Evolutionary conservation across 148 eudicot species (phyloP).

Genomic region (Diospyros kaki): DNA sequence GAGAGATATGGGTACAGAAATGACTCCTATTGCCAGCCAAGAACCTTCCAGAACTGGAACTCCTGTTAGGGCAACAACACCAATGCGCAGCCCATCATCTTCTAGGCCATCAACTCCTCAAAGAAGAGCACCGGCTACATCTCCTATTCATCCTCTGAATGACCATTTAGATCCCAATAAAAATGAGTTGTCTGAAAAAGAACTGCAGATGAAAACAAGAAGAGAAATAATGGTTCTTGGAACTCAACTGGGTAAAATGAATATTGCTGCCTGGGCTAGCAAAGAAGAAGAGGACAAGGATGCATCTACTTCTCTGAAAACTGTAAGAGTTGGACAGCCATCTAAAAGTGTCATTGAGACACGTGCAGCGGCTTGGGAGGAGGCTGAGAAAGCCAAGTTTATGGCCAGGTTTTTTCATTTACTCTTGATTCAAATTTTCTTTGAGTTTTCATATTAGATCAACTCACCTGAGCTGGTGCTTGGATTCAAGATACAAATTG

Average conservation of each 20-base stretch:
- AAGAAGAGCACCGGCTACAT: slow-evolving; percentile 33
- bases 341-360: slow-evolving; percentile 46
- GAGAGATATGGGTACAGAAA: slow-evolving; percentile 87
- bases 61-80: slow-evolving; percentile 72
- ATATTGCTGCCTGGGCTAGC: slow-evolving; percentile 60
- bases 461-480: too few species aligned
- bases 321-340: slow-evolving; percentile 22
- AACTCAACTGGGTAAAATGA: slow-evolving; percentile 52
- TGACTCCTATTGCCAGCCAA: slow-evolving; percentile 79
- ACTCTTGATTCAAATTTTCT: not conserved
- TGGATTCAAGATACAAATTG: too few species aligned
- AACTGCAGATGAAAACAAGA: slow-evolving; percentile 51
- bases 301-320: slow-evolving; percentile 20
- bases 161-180: slow-evolving; percentile 18
- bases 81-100: slow-evolving; percentile 46
- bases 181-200: slow-evolving; percentile 49
- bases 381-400: slow-evolving; percentile 87
- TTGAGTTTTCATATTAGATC: too few species aligned
- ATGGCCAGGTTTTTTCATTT: slow-evolving; percentile 63
- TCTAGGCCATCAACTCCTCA: slow-evolving; percentile 53
- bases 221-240: slow-evolving; percentile 71
- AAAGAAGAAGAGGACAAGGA: slow-evolving; percentile 44
- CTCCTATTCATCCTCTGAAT: slow-evolving; percentile 21
- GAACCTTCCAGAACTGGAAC: slow-evolving; percentile 87
- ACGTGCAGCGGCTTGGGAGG: slow-evolving; percentile 95